Evolutionary conservation across 176 grass and related monocot genomes (phyloP).

Genomic region (Poa pratensis): DNA sequence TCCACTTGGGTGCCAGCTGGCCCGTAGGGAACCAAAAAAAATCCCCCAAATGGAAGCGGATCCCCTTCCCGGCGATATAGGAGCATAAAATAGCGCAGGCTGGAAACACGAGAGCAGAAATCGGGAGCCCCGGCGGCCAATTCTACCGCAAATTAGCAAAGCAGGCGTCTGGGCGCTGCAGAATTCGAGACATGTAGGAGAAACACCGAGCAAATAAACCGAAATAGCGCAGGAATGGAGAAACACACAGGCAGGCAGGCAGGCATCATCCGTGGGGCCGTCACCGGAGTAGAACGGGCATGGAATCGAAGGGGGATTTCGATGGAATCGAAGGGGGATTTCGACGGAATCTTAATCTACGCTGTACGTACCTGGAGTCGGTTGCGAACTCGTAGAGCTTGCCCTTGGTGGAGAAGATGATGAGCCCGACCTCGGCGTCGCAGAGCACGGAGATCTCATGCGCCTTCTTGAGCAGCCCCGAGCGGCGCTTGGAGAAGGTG

Average conservation of each 20-base stretch:
- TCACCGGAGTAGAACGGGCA: not conserved
- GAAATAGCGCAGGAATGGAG: not conserved
- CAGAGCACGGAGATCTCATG: slow-evolving; percentile 95
- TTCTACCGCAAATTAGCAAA: not conserved
- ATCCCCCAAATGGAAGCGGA: slow-evolving; percentile 31
- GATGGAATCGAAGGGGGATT: too few species aligned
- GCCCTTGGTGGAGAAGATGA: slow-evolving; percentile 93
- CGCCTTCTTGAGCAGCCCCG: slow-evolving; percentile 92
- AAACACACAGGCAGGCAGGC: too few species aligned
- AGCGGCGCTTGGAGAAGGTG: slow-evolving; percentile 88
- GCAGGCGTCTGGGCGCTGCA: not conserved
- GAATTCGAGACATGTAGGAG: not conserved
- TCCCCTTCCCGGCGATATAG: slow-evolving; percentile 14
- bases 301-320: not conserved
- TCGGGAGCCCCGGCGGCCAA: too few species aligned
- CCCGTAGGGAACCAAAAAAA: not conserved
- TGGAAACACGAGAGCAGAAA: too few species aligned
- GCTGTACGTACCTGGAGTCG: slow-evolving; percentile 51
- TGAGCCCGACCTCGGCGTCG: slow-evolving; percentile 86
- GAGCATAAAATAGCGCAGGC: slow-evolving; percentile 46
- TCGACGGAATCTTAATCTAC: too few species aligned
- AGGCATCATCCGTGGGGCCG: not conserved
- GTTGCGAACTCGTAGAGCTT: slow-evolving; percentile 95
- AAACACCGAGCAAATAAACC: not conserved
- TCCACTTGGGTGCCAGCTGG: slow-evolving; percentile 23